Percentiles rank a stretch among this genome's conserved stretches.
Conservation (phyloP, 352 stramenopile species). For the Phytophthora brassicae region DNA sequence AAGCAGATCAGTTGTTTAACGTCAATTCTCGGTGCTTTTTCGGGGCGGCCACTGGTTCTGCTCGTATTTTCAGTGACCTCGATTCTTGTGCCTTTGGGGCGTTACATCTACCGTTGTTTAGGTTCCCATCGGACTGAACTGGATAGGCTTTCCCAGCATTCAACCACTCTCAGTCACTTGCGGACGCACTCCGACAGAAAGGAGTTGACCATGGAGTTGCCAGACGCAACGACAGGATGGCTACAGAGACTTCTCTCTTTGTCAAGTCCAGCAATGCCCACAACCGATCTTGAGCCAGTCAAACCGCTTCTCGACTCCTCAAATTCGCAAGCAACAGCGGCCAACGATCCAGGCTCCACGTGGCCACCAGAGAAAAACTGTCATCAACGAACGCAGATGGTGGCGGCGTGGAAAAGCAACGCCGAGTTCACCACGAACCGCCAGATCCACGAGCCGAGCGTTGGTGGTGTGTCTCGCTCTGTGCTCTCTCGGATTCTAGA, state of each 20-base stretch:
- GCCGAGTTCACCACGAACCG: constrained; percentile 14
- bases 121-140: constrained; percentile 5
- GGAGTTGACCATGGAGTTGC: constrained; percentile 32
- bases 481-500: constrained; percentile 29
- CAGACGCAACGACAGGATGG: constrained; percentile 23
- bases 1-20: constrained; percentile 9
- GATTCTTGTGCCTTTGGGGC: constrained; percentile 9
- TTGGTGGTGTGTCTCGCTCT: constrained; percentile 30
- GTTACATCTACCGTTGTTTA: constrained; percentile 25
- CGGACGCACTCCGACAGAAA: constrained; percentile 28
- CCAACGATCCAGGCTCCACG: constrained; percentile 25
- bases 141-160: constrained; percentile 24
- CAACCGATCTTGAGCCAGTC: constrained; percentile 27
- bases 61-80: constrained; percentile 13
- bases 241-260: background rate
- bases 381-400: constrained; percentile 27
- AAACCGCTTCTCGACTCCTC: constrained; percentile 13
- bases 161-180: constrained; percentile 25
- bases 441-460: constrained; percentile 31
- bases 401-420: constrained; percentile 24
- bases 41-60: constrained; percentile 12
- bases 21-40: constrained; percentile 28
- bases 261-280: constrained; percentile 11
- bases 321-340: constrained; percentile 6
- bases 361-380: constrained; percentile 26